A percentile compares a stretch with the other conserved stretches of the same genome.
These are phyloP conservation scores for Ophiocytium majus DNA, from an alignment of 352 stramenopile genomes.

Conservation along the genomic window DNA sequence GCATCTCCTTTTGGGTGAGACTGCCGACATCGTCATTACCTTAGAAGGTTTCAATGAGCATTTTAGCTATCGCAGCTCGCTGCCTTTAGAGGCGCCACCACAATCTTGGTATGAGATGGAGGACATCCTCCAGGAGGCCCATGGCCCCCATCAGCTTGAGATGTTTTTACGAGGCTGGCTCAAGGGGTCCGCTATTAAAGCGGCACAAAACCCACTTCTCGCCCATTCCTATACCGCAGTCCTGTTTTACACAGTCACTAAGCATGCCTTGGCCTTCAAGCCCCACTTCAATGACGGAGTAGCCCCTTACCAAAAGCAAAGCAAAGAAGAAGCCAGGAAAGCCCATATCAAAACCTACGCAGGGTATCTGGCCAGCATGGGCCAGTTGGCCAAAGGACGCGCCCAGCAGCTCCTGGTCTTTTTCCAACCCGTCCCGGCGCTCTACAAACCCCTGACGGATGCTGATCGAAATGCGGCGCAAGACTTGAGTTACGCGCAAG, in stretches of 20 bases:
- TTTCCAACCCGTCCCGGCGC: not conserved
- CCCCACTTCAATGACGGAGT: constrained; percentile 2
- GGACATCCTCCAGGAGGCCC: not conserved
- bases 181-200: not conserved
- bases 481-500: not conserved
- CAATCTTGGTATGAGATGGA: not conserved
- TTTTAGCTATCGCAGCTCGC: not conserved
- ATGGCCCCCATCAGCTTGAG: too few species aligned
- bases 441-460: not conserved
- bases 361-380: not conserved
- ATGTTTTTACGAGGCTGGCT: too few species aligned
- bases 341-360: not conserved
- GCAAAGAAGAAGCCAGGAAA: too few species aligned
- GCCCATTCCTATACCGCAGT: not conserved
- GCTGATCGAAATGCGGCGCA: not conserved
- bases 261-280: not conserved
- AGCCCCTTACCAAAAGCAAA: too few species aligned
- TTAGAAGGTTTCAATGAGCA: not conserved
- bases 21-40: not conserved
- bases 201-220: not conserved
- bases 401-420: not conserved
- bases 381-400: not conserved
- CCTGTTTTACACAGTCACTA: constrained; percentile 4
- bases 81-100: not conserved
- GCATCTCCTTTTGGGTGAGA: not conserved